Evolutionary conservation across 805 yeast genomes (phyloP), one percentile per base, ranked within the genome.

Genomic region (Pichia occidentalis): DNA sequence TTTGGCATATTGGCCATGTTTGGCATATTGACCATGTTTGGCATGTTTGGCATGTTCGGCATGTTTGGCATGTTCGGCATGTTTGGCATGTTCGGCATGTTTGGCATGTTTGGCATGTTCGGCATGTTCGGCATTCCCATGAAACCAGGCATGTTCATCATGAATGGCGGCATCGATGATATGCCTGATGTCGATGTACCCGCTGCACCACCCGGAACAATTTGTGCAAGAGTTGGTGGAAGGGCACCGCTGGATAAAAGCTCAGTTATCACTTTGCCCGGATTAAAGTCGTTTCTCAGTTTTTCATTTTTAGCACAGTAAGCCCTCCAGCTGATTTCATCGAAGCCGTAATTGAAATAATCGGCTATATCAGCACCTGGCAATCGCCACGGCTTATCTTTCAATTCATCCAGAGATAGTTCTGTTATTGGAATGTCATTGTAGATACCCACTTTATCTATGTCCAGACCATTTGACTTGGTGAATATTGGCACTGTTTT

Each of bases 321-420:
- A 18, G 88, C 86, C 38, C 83, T 77, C 99, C 99, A 92, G 12
- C 97, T 83, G 48, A 84, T 73, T 64, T 92, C 99, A 57, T 92
- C 95, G 56, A 92, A 92, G 2, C 98, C 98, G 54, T 78, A 92
- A 63, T 92, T 92, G 69, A 92, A 92, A 60, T 87, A 94, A 59
- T 92, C 97, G 7, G 95, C 74, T 28, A 85, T 64, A 61, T 92
- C 97, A 4, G 95, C 95, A 26, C 97, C 98, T 1, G 97, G 97
- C 47, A 84, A 78, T 56, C 98, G 74, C 99, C 99, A 92, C 7
- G 99, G 99, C 63, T 94, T 94, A 48, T 87, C 95, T 47, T 85
- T 86, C 34, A 88, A 64, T 37, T 79, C 81, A 43, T 82, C 90
- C 9, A 90, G 70, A 43, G 84, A 81, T 10, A 90, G 69, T 48